phyloP scores from a whole-genome alignment of 2,329 filamentous ascomycete species.

The Trichoderma hamatum region DNA sequence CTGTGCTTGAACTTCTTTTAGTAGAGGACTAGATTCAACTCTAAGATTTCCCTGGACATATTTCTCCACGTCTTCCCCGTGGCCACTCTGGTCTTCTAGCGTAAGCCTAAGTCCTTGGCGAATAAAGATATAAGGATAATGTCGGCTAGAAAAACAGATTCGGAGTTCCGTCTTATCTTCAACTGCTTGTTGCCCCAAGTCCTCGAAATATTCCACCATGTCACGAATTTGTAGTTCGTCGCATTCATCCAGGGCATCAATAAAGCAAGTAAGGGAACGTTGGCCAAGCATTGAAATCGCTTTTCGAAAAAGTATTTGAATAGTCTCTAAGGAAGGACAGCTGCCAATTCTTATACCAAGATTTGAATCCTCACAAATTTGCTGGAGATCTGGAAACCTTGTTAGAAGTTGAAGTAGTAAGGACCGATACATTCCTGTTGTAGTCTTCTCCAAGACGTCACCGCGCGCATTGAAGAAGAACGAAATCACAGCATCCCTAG shows the following conservation, averaged over 20 bases:
- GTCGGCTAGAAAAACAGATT: conserved; percentile 51
- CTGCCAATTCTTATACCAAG: neutral
- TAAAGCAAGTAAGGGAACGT: conserved; percentile 32
- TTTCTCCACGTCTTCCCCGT: conserved; percentile 34
- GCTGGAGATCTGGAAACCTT: conserved; percentile 33
- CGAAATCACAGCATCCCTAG: neutral
- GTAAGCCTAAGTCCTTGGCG: conserved; percentile 33
- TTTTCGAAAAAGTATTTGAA: neutral
- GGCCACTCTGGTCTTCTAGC: conserved; percentile 35
- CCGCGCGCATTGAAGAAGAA: conserved; percentile 59
- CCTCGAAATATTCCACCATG: conserved; percentile 48
- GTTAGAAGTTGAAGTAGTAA: conserved; percentile 48
- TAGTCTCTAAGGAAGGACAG: neutral
- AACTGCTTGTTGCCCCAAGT: conserved; percentile 38
- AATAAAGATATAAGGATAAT: conserved; percentile 49
- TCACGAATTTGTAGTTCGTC: conserved; percentile 44
- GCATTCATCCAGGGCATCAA: conserved; percentile 53
- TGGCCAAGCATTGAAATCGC: neutral
- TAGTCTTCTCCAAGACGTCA: conserved; percentile 47
- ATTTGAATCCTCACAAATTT: neutral
- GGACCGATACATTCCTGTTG: conserved; percentile 53
- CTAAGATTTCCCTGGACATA: neutral
- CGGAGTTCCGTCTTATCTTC: conserved; percentile 30
- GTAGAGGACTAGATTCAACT: neutral
- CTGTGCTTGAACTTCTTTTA: conserved; percentile 13